Evolutionary conservation across 768 basidiomycete species (phyloP).

Genomic region (Leccinum rimulosum): DNA sequence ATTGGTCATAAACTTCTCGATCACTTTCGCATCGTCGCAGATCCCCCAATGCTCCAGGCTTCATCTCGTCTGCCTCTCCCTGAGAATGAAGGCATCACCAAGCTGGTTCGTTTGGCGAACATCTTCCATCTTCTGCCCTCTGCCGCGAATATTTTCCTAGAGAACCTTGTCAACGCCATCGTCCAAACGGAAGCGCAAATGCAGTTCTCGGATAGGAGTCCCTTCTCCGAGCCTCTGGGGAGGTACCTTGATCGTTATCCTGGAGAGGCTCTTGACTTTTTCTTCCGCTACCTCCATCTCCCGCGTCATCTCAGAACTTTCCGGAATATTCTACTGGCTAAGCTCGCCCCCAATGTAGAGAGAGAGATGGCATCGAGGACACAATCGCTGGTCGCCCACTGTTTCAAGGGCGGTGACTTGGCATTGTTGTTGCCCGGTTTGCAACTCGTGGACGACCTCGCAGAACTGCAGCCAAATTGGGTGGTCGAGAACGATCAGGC

Average conservation of each 20-base stretch:
- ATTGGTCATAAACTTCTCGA: conserved; percentile 97
- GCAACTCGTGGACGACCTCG: conserved; percentile 73
- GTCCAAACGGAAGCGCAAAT: conserved; percentile 91
- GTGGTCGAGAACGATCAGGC: conserved; percentile 63
- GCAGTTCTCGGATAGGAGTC: conserved; percentile 85
- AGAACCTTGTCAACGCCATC: conserved; percentile 80
- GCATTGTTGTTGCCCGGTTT: conserved; percentile 66
- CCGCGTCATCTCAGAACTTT: conserved; percentile 80
- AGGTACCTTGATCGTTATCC: conserved; percentile 92
- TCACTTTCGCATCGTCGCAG: conserved; percentile 91
- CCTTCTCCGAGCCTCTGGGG: conserved; percentile 90
- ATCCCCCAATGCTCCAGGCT: conserved; percentile 77
- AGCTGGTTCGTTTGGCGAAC: conserved; percentile 92
- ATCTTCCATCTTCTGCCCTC: conserved; percentile 96
- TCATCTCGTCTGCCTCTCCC: conserved; percentile 77
- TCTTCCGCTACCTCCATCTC: conserved; percentile 75
- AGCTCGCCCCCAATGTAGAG: conserved; percentile 71
- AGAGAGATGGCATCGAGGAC: conserved; percentile 66
- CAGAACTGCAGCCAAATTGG: conserved; percentile 66
- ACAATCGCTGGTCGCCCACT: conserved; percentile 47
- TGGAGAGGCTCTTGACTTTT: conserved; percentile 78
- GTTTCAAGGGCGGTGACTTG: conserved; percentile 49
- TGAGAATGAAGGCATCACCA: conserved; percentile 89
- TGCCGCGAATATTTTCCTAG: conserved; percentile 88
- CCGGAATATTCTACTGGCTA: conserved; percentile 77